Evolutionary conservation across 2,329 filamentous ascomycete species (phyloP), one percentile per base, ranked within the genome.

Genomic region (Pestalotiopsis sp.): DNA sequence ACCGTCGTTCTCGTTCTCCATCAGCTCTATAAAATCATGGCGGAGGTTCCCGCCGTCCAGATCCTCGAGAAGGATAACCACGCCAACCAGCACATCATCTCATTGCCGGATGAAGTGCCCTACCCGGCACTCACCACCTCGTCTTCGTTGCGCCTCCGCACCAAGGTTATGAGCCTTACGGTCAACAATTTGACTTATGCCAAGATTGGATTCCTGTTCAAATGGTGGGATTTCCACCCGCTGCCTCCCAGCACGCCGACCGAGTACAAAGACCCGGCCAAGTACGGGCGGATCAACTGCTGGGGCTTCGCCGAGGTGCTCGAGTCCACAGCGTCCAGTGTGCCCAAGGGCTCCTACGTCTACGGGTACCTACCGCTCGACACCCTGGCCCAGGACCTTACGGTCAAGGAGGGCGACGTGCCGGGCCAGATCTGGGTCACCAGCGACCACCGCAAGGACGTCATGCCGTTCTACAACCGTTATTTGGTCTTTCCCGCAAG

Each of bases 271-370:
- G 77, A 85, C 71, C 39, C 64, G 3, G 59, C 74, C 2, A 72
- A 73, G n/a, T 86, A 83, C 77, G 84, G 83, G 3, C 82, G 84
- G 68, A 82, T 83, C 13, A 81, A 82, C 56, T 82, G 80, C n/a
- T 86, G 84, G 84, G 85, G 85, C 0, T 84, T 82, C 66, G 84
- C 79, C 7, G 74, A 78, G 27, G 79, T 85, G 4, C 59, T 82
- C 5, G 81, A 82, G 3, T 82, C 79, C n/a, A 84, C 76, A 0
- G 74, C 82, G 4, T 64, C 76, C 2, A 73, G 70, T 5, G 72
- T 85, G 1, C 60, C 74, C 0, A 60, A 68, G 2, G 83, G 80
- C 5, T 76, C 77, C 0, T 71, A 79, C 1, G 68, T 86, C 0
- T 85, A 71, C 49, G 85, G 84, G 0, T 85, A 80, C 72, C 81